These are phyloP conservation scores for Solanum corneliomulleri DNA, from an alignment of 257 asterid species.

Conservation along the genomic window DNA sequence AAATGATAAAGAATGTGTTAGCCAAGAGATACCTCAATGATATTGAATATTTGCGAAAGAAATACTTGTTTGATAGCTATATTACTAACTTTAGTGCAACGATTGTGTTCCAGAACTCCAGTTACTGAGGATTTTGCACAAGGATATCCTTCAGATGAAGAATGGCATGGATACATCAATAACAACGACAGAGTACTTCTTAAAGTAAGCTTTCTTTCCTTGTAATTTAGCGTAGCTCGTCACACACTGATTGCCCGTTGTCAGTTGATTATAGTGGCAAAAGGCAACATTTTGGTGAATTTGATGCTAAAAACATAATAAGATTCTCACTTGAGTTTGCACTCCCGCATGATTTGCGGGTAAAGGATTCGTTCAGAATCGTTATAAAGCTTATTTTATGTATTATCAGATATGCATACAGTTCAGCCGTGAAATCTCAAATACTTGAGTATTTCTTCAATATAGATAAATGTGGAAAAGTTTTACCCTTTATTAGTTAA, in stretches of 20 bases:
- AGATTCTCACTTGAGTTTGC: background rate
- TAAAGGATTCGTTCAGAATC: background rate
- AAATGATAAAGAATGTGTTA: background rate
- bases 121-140: conserved; percentile 36
- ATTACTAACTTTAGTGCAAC: background rate
- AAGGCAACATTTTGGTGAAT: background rate
- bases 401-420: background rate
- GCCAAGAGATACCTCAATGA: background rate
- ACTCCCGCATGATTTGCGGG: background rate
- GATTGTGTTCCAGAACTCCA: conserved; percentile 55
- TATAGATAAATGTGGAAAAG: background rate
- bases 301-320: background rate
- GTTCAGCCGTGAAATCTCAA: background rate
- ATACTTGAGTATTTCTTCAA: background rate
- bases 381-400: background rate
- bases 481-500: background rate
- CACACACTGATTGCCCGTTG: background rate
- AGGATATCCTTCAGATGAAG: conserved; percentile 71
- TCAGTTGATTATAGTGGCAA: background rate
- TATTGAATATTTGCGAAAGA: background rate
- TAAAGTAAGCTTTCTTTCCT: conserved; percentile 34
- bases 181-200: conserved; percentile 78
- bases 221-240: background rate
- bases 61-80: background rate
- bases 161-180: conserved; percentile 81